Percentiles rank a stretch among this genome's conserved stretches.
These are phyloP conservation scores for Silene coronaria DNA, from an alignment of 179 eudicot species.

Conservation along the genomic window DNA sequence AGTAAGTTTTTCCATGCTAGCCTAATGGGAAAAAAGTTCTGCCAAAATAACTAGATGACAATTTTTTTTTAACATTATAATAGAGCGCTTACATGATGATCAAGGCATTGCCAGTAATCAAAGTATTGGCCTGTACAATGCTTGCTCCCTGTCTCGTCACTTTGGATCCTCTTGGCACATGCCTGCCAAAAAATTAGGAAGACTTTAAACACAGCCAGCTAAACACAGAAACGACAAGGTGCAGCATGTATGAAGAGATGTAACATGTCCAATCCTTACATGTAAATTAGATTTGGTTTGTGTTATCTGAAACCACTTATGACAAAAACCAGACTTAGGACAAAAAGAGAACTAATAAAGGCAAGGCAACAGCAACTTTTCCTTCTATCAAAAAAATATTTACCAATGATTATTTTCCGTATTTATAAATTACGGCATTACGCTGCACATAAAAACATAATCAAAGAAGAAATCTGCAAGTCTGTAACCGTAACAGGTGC, in stretches of 20 bases:
- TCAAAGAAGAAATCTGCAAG: background rate
- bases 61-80: background rate
- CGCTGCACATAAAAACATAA: background rate
- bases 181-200: conserved; percentile 11
- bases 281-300: background rate
- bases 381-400: background rate
- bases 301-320: background rate
- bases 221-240: background rate
- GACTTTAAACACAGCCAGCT: background rate
- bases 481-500: background rate
- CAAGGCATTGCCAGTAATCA: conserved; percentile 24
- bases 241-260: background rate
- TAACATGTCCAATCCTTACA: background rate
- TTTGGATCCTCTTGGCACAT: conserved; percentile 17
- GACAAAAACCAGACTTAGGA: background rate
- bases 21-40: background rate
- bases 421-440: background rate
- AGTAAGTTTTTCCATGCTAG: background rate
- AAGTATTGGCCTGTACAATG: conserved; percentile 23
- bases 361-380: background rate
- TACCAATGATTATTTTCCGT: too few species aligned
- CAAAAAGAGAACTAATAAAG: background rate
- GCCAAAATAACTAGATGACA: background rate
- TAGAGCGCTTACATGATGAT: conserved; percentile 15
- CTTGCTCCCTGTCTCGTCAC: conserved; percentile 18